These are phyloP conservation scores for Phytophthora cajani DNA, from an alignment of 352 stramenopile species.

Conservation along the genomic window DNA sequence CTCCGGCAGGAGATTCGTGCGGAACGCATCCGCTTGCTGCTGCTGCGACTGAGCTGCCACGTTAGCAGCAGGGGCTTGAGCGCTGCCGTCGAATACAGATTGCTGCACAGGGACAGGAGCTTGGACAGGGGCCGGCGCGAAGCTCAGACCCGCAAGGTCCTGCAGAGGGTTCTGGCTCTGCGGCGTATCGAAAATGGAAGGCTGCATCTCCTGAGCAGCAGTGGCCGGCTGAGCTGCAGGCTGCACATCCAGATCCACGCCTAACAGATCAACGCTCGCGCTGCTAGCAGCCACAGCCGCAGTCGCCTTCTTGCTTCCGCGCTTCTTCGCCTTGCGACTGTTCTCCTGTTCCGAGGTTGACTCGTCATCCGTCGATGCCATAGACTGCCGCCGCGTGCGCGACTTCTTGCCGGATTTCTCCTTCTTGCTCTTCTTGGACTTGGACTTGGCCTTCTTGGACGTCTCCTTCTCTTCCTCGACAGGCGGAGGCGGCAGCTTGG, in stretches of 20 bases:
- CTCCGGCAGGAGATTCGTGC: constrained; percentile 64
- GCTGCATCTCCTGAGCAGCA: constrained; percentile 28
- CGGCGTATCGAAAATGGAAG: constrained; percentile 50
- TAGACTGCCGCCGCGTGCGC: constrained; percentile 39
- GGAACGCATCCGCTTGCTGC: constrained; percentile 38
- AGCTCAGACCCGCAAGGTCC: constrained; percentile 66
- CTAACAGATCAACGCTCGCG: constrained; percentile 56
- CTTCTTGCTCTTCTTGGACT: constrained; percentile 40
- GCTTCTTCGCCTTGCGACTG: constrained; percentile 43
- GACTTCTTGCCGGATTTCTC: constrained; percentile 39
- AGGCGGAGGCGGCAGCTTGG: constrained; percentile 51
- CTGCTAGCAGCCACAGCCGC: constrained; percentile 12
- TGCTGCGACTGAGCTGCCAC: constrained; percentile 10
- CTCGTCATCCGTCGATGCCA: constrained; percentile 51
- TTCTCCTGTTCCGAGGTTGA: constrained; percentile 49
- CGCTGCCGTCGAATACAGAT: constrained; percentile 15
- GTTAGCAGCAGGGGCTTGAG: not conserved
- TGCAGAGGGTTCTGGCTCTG: constrained; percentile 49
- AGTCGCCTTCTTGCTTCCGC: constrained; percentile 28
- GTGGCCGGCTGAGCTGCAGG: constrained; percentile 7
- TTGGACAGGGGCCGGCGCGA: constrained; percentile 31
- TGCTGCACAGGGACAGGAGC: constrained; percentile 10
- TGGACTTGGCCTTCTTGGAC: constrained; percentile 26
- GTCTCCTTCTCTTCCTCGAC: constrained; percentile 30
- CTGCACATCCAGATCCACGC: constrained; percentile 51